These are phyloP conservation scores for Exophiala sp. DNA, from an alignment of 2,329 filamentous ascomycete genomes.

Conservation along the genomic window DNA sequence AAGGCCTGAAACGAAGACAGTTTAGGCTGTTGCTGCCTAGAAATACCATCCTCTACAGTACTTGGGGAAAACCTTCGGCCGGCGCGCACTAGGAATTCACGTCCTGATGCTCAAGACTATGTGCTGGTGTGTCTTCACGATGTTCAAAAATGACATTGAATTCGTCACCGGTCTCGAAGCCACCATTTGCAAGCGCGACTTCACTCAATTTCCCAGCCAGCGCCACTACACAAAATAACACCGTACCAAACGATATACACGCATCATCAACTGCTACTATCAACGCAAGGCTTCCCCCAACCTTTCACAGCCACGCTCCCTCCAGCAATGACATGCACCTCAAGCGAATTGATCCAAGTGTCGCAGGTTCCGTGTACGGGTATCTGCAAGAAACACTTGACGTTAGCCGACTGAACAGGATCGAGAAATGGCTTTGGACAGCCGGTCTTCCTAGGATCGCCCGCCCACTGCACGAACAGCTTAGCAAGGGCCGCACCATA, in stretches of 20 bases:
- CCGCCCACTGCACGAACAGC: slow-evolving; percentile 29
- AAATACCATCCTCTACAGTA: too few species aligned
- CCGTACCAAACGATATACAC: neutral
- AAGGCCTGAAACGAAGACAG: too few species aligned
- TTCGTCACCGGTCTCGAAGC: neutral
- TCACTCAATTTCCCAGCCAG: neutral
- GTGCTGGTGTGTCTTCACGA: too few species aligned
- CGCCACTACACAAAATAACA: neutral
- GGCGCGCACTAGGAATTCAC: too few species aligned
- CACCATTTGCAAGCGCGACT: neutral
- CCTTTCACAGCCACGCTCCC: neutral
- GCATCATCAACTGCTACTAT: neutral
- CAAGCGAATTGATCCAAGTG: neutral
- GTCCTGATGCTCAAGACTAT: too few species aligned
- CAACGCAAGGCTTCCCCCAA: neutral
- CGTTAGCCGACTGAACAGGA: slow-evolving; percentile 24
- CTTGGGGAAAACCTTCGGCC: too few species aligned
- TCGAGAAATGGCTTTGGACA: slow-evolving; percentile 29
- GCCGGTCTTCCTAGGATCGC: slow-evolving; percentile 28
- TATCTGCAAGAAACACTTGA: neutral
- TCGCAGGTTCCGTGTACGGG: neutral
- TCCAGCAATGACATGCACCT: neutral
- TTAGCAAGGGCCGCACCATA: slow-evolving; percentile 24
- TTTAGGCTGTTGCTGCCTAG: too few species aligned
- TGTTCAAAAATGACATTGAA: neutral